Conservation (phyloP, 1,284 basidiomycete genomes). For the Ustilago sp. region DNA sequence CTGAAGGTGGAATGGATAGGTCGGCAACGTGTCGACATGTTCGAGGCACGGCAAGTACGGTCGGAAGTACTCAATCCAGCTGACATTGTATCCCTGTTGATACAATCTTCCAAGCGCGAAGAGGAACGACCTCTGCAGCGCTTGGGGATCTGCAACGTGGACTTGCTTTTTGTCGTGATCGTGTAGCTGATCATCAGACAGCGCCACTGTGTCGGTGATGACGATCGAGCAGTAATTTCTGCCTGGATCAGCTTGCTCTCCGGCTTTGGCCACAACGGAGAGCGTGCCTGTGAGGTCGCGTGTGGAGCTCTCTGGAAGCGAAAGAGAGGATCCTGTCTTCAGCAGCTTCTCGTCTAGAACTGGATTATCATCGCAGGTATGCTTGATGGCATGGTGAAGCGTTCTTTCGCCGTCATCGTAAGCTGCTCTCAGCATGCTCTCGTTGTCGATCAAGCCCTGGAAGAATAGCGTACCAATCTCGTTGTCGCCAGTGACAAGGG, state of each 20-base stretch:
- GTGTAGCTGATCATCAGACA: not conserved
- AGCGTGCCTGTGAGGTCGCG: not conserved
- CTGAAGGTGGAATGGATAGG: constrained; percentile 45
- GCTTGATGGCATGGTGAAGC: not conserved
- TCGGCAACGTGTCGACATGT: constrained; percentile 28
- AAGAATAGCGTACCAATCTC: not conserved
- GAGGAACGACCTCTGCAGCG: constrained; percentile 14
- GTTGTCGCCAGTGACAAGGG: not conserved
- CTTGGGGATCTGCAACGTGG: not conserved
- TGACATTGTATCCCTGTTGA: constrained; percentile 30
- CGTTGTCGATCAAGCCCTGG: constrained; percentile 1
- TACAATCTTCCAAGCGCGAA: constrained; percentile 17
- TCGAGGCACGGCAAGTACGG: constrained; percentile 17
- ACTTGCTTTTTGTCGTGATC: not conserved
- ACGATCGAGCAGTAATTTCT: constrained; percentile 5
- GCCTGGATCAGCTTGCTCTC: not conserved
- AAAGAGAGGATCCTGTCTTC: not conserved
- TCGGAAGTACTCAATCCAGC: constrained; percentile 37
- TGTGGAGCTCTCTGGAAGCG: too few species aligned
- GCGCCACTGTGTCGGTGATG: constrained; percentile 7
- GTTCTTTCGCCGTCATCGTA: not conserved
- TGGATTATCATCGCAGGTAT: not conserved
- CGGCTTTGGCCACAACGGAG: not conserved
- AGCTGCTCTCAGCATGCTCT: not conserved
- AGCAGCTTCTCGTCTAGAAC: not conserved